Evolutionary conservation across 192 early-diverging fungal species (phyloP), one percentile per base, ranked within the genome.

Genomic region (Rhizoclosmatium sp.): DNA sequence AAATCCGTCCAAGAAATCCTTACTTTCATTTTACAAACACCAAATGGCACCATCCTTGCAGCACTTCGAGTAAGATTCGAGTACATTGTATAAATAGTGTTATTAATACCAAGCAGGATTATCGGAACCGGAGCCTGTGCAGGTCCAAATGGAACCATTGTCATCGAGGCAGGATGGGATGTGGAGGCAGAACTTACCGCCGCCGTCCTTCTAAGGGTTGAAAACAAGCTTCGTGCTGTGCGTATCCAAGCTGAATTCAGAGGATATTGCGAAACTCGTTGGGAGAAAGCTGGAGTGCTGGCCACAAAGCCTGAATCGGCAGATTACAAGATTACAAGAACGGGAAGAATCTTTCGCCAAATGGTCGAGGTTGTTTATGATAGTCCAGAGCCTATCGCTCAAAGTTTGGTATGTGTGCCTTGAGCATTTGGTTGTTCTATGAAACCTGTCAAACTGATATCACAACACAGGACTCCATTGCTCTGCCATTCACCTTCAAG

Each of bases 181-280:
- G 47, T 46, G 31, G 46, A 40, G 21, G 0, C 45, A 3, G 9
- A 14, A 7, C 68, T 71, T 2, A 47, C 59, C 10, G 78, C 58
- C 40, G 78, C 78, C 39, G 69, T 79, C 39, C 58, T 71, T 10
- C 56, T 79, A 9, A 79, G 59, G 41, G 16, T 69, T 31, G 45
- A 51, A 59, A 79, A 79, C 51, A 69, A 71, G n/a, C 78, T 79
- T 51, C 71, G 71, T 54, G 59, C 60, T 45, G 62, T 71, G 2
- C 75, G 69, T 16, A 71, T 79, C 69, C 21, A 41, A 21, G 67
- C 54, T 5, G 78, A 79, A 46, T 59, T 79, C 14, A 10, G 78
- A 10, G 78, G 78, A 21, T 71, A 59, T 41, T 49, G 39, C 23
- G 78, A 79, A 71, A 79, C 78, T 5, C 12, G 69, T 14, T 69